Percentiles rank a stretch among this genome's conserved stretches.
These are phyloP conservation scores for Calonectria pteridis DNA, from an alignment of 2,329 filamentous ascomycete genomes.

Conservation along the genomic window DNA sequence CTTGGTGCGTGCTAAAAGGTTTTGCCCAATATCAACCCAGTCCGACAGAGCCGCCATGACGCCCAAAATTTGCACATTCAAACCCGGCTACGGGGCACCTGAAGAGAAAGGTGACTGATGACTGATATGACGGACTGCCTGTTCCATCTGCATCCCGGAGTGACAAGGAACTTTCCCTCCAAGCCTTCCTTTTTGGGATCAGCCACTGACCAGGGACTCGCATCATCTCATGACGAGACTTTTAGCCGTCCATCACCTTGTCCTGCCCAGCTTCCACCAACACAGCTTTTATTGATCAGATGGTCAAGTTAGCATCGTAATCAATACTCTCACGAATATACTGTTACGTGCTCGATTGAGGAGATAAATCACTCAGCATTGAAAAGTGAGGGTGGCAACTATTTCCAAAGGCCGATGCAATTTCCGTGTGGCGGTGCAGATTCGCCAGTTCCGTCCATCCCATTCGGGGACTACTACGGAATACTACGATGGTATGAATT, in stretches of 20 bases:
- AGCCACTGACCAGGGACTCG: slow-evolving; percentile 40
- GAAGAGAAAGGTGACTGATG: not conserved
- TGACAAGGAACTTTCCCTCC: slow-evolving; percentile 35
- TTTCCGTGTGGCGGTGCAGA: slow-evolving; percentile 22
- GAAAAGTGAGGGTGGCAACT: not conserved
- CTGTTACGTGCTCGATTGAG: not conserved
- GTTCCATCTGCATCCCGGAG: slow-evolving; percentile 38
- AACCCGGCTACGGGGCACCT: not conserved
- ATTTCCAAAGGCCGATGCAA: not conserved
- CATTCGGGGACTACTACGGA: not conserved
- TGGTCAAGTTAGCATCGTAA: not conserved
- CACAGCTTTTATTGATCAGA: slow-evolving; percentile 2
- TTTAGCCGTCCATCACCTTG: slow-evolving; percentile 23
- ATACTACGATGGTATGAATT: not conserved
- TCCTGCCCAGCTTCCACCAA: not conserved
- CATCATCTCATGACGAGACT: slow-evolving; percentile 37
- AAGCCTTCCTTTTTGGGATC: slow-evolving; percentile 41
- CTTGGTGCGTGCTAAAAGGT: not conserved
- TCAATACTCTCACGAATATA: not conserved
- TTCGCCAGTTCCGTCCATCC: not conserved
- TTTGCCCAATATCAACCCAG: slow-evolving; percentile 2
- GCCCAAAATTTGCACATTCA: not conserved
- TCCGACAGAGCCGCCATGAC: not conserved
- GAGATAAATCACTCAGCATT: not conserved
- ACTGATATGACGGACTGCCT: slow-evolving; percentile 36